phyloP scores from a whole-genome alignment of 2,329 filamentous ascomycete genomes.

The Ascochyta viciae-villosae region DNA sequence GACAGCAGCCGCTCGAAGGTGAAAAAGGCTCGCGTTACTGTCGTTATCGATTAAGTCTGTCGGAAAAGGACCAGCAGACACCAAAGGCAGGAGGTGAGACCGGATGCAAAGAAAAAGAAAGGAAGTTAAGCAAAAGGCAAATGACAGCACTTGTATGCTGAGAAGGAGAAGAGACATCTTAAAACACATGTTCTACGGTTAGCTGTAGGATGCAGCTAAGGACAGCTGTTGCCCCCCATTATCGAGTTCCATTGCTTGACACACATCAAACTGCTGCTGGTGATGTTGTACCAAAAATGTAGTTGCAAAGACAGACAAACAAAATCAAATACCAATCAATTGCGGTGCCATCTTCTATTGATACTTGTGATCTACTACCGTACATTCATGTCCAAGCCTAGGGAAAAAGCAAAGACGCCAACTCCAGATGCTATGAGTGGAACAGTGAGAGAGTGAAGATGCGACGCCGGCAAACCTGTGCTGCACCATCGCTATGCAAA shows the following conservation, averaged over 20 bases:
- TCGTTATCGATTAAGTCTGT: constrained; percentile 28
- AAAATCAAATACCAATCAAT: background rate
- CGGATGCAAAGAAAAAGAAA: background rate
- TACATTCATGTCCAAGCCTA: background rate
- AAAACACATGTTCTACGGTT: background rate
- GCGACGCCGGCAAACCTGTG: constrained; percentile 6
- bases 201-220: background rate
- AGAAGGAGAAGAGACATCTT: background rate
- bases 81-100: background rate
- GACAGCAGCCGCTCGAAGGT: background rate
- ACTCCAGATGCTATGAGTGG: background rate
- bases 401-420: background rate
- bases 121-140: background rate
- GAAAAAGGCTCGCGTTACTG: constrained; percentile 29
- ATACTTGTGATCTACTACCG: background rate
- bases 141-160: background rate
- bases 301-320: background rate
- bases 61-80: background rate
- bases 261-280: background rate
- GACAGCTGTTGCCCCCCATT: background rate
- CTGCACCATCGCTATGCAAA: constrained; percentile 27
- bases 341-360: background rate
- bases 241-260: background rate
- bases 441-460: constrained; percentile 6
- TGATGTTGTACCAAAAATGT: background rate